phyloP scores from a whole-genome alignment of 108 stramenopile species.

The Discostella stelligeroides region DNA sequence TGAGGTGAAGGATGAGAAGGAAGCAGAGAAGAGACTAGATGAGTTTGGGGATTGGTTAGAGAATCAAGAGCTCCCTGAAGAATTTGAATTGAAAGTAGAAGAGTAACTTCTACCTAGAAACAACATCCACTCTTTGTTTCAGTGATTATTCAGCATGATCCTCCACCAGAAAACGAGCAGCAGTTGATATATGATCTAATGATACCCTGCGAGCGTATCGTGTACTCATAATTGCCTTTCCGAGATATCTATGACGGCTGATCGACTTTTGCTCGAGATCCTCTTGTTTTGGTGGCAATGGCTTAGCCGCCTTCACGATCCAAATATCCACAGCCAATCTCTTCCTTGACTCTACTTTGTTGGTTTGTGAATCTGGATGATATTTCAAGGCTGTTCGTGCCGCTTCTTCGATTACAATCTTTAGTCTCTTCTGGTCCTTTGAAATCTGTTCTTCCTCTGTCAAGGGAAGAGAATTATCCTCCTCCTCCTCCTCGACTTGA shows the following conservation, averaged over 20 bases:
- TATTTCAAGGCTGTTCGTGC: slow-evolving; percentile 23
- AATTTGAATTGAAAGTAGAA: slow-evolving; percentile 78
- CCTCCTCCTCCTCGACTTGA: neutral
- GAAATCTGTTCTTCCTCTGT: neutral
- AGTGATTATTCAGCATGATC: neutral
- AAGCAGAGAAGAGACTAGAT: slow-evolving; percentile 84
- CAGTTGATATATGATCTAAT: slow-evolving; percentile 24
- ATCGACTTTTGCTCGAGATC: neutral
- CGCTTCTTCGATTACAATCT: slow-evolving; percentile 40
- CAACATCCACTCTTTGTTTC: no score
- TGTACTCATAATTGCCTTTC: slow-evolving; percentile 26
- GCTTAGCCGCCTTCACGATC: slow-evolving; percentile 20
- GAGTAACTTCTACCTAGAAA: no score
- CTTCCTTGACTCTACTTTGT: slow-evolving; percentile 5
- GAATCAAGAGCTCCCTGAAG: slow-evolving; percentile 90
- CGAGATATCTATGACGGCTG: slow-evolving; percentile 29
- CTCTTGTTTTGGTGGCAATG: neutral
- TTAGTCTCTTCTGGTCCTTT: slow-evolving; percentile 14
- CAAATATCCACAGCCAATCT: slow-evolving; percentile 30
- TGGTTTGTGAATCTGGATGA: slow-evolving; percentile 15
- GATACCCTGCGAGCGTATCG: slow-evolving; percentile 37
- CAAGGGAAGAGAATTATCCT: neutral
- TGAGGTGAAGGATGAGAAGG: slow-evolving; percentile 63
- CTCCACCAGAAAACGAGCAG: slow-evolving; percentile 18
- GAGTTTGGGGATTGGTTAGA: slow-evolving; percentile 97